Evolutionary conservation across 1,139 yeast species (phyloP).

Genomic region (Kurtzmaniella quercitrusa): DNA sequence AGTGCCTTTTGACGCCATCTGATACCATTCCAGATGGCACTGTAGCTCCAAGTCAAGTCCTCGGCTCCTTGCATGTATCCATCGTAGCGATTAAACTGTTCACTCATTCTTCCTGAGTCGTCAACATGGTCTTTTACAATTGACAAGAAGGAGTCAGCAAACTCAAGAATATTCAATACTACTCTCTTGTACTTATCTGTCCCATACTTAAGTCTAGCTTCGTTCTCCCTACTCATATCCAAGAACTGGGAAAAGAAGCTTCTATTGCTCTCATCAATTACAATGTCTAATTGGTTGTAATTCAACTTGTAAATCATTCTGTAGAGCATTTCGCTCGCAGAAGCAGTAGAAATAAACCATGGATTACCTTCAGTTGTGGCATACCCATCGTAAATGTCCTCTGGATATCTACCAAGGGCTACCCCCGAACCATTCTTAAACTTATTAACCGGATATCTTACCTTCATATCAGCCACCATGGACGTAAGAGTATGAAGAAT

Average conservation of each 20-base stretch:
- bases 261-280: constrained; percentile 20
- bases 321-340: constrained; percentile 64
- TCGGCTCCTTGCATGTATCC: constrained; percentile 90
- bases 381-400: constrained; percentile 83
- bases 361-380: constrained; percentile 82
- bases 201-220: constrained; percentile 32
- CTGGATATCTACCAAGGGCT: constrained; percentile 90
- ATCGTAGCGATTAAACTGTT: constrained; percentile 75
- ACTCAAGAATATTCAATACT: constrained; percentile 42
- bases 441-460: constrained; percentile 72
- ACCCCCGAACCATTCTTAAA: constrained; percentile 50
- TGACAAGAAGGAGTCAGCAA: constrained; percentile 74
- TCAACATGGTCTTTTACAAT: constrained; percentile 72
- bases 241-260: constrained; percentile 30
- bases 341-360: constrained; percentile 86
- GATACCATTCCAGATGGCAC: constrained; percentile 69
- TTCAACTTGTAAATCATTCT: constrained; percentile 26
- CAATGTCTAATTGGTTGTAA: constrained; percentile 19
- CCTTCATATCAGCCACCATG: constrained; percentile 62
- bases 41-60: constrained; percentile 88
- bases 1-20: constrained; percentile 53
- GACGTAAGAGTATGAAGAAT: constrained; percentile 57
- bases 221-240: constrained; percentile 25
- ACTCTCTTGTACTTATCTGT: constrained; percentile 45
- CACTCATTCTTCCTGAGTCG: constrained; percentile 73